Conservation (phyloP, 495 filamentous ascomycete genomes). For the Amorphotheca resinae region DNA sequence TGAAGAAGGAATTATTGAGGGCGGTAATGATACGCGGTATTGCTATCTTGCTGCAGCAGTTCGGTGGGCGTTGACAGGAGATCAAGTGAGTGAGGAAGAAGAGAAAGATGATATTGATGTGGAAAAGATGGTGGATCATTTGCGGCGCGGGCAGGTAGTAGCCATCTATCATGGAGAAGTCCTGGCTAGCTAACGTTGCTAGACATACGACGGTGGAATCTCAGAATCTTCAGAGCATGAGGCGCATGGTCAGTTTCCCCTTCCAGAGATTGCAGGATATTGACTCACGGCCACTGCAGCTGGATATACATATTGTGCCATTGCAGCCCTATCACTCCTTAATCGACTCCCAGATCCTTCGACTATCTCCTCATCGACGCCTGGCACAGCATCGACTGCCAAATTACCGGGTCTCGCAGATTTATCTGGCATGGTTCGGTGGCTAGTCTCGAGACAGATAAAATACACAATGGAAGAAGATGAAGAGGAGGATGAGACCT, state of each 20-base stretch:
- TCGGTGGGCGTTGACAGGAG: slow-evolving; percentile 62
- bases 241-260: slow-evolving; percentile 58
- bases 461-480: slow-evolving; percentile 26
- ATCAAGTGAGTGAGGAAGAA: slow-evolving; percentile 30
- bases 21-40: slow-evolving; percentile 73
- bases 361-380: slow-evolving; percentile 18
- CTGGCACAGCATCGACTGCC: neutral
- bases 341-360: slow-evolving; percentile 32
- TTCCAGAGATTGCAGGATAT: slow-evolving; percentile 7
- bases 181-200: slow-evolving; percentile 18
- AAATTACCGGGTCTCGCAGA: slow-evolving; percentile 25
- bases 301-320: slow-evolving; percentile 78
- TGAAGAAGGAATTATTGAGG: slow-evolving; percentile 48
- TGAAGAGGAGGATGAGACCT: slow-evolving; percentile 34
- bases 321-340: slow-evolving; percentile 61
- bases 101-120: slow-evolving; percentile 65
- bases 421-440: slow-evolving; percentile 33
- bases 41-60: slow-evolving; percentile 72
- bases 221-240: slow-evolving; percentile 71
- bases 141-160: slow-evolving; percentile 54
- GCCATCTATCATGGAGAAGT: neutral
- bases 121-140: slow-evolving; percentile 52
- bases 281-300: slow-evolving; percentile 34
- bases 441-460: slow-evolving; percentile 61
- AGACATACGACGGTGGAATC: slow-evolving; percentile 90